A percentile compares a stretch with the other conserved stretches of the same genome.
Conservation (phyloP, 495 filamentous ascomycete species). For the Evansstolkia leycettana region DNA sequence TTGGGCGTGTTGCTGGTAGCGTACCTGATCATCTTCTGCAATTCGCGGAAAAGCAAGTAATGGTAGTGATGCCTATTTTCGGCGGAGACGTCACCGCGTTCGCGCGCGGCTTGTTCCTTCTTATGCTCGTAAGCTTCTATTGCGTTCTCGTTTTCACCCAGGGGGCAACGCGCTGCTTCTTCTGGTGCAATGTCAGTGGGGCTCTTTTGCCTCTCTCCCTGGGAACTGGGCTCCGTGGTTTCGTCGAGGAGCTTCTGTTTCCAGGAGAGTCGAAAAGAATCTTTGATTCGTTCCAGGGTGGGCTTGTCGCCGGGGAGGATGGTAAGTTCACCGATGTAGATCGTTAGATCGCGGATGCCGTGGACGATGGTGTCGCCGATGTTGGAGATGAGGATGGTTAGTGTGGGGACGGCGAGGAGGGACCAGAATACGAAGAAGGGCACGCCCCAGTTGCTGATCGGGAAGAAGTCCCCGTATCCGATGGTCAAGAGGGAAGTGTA, state of each 20-base stretch:
- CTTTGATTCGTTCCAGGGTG: constrained; percentile 9
- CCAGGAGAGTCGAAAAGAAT: constrained; percentile 9
- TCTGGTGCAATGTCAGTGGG: constrained; percentile 1
- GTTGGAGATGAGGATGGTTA: constrained; percentile 76
- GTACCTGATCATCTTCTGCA: constrained; percentile 53
- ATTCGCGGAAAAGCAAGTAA: constrained; percentile 53
- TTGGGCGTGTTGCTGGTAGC: constrained; percentile 44
- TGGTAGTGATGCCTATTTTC: constrained; percentile 49
- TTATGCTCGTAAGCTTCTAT: constrained; percentile 25
- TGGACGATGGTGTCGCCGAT: constrained; percentile 58
- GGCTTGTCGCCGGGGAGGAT: constrained; percentile 56
- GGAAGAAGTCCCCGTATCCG: constrained; percentile 71
- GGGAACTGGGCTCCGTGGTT: constrained; percentile 3
- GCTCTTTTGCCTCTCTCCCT: constrained; percentile 5
- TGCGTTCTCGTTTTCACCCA: not conserved
- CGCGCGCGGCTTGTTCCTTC: constrained; percentile 23
- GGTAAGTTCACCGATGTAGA: constrained; percentile 60
- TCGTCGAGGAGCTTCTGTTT: constrained; percentile 14
- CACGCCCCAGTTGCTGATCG: constrained; percentile 57
- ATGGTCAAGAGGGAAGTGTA: constrained; percentile 74
- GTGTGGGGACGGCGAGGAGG: constrained; percentile 65
- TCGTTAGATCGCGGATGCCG: constrained; percentile 51
- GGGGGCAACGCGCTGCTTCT: constrained; percentile 2
- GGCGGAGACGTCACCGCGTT: constrained; percentile 29
- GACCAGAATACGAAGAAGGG: constrained; percentile 88